Evolutionary conservation across 768 basidiomycete genomes (phyloP).

Genomic region (Chalciporus piperatus): DNA sequence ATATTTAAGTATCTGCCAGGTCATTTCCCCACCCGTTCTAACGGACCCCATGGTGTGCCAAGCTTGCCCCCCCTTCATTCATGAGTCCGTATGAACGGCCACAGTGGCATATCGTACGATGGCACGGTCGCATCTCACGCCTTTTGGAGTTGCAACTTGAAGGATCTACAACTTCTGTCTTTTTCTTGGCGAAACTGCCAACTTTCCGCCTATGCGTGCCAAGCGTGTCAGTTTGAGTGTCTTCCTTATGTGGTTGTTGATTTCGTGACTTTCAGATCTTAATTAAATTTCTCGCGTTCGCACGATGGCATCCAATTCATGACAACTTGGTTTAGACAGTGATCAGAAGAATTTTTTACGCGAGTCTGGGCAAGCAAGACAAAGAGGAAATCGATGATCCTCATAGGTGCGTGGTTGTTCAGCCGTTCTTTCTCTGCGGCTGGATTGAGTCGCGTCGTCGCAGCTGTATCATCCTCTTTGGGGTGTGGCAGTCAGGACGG

Average conservation of each 20-base stretch:
- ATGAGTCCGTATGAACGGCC: not conserved
- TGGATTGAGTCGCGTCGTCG: not conserved
- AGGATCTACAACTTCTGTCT: not conserved
- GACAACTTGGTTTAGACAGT: not conserved
- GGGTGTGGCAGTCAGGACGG: too few species aligned
- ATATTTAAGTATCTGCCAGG: not conserved
- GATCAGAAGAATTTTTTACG: not conserved
- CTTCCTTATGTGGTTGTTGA: conserved; percentile 8
- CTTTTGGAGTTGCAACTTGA: not conserved
- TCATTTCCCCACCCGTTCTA: not conserved
- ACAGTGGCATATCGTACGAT: too few species aligned
- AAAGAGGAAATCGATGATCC: too few species aligned
- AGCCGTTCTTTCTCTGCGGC: not conserved
- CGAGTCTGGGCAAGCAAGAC: not conserved
- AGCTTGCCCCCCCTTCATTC: not conserved
- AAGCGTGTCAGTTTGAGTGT: not conserved
- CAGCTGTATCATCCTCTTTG: too few species aligned
- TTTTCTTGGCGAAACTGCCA: conserved; percentile 1
- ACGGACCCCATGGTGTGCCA: not conserved
- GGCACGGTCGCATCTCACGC: too few species aligned
- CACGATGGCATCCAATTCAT: not conserved
- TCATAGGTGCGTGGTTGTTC: not conserved
- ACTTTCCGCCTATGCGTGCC: not conserved
- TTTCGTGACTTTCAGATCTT: not conserved
- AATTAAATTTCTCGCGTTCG: not conserved